Evolutionary conservation across 495 filamentous ascomycete species (phyloP).

Genomic region (Xanthoparmelia taractica): DNA sequence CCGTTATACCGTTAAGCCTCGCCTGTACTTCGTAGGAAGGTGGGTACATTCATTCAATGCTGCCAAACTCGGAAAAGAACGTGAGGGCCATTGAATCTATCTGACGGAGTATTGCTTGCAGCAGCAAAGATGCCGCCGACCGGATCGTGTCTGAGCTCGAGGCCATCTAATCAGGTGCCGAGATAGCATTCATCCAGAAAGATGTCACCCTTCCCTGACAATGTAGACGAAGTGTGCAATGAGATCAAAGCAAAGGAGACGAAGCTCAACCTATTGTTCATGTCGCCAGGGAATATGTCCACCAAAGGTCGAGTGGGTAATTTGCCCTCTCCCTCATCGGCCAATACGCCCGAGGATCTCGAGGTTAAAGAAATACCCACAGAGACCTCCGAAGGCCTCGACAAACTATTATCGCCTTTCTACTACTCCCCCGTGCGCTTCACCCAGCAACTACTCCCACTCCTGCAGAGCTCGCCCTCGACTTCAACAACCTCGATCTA

Average conservation of each 20-base stretch:
- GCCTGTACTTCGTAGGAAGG: constrained; percentile 34
- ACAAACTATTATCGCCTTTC: constrained; percentile 11
- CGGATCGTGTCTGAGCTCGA: constrained; percentile 41
- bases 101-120: neutral
- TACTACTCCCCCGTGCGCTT: constrained; percentile 22
- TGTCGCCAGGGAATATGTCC: constrained; percentile 28
- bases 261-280: constrained; percentile 50
- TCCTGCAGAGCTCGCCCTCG: constrained; percentile 12
- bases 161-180: constrained; percentile 42
- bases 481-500: constrained; percentile 8
- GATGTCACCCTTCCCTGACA: constrained; percentile 47
- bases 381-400: constrained; percentile 19
- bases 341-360: neutral
- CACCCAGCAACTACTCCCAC: constrained; percentile 18
- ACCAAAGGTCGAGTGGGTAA: constrained; percentile 31
- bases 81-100: too few relatives aligned
- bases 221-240: constrained; percentile 51
- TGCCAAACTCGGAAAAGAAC: neutral
- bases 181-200: constrained; percentile 42
- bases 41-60: neutral
- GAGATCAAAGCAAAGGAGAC: constrained; percentile 44
- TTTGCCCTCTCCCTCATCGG: neutral
- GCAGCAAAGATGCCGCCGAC: constrained; percentile 30
- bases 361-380: neutral
- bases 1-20: constrained; percentile 28